Conservation (phyloP, 1,284 basidiomycete genomes). For the Cutaneotrichosporon sp. region DNA sequence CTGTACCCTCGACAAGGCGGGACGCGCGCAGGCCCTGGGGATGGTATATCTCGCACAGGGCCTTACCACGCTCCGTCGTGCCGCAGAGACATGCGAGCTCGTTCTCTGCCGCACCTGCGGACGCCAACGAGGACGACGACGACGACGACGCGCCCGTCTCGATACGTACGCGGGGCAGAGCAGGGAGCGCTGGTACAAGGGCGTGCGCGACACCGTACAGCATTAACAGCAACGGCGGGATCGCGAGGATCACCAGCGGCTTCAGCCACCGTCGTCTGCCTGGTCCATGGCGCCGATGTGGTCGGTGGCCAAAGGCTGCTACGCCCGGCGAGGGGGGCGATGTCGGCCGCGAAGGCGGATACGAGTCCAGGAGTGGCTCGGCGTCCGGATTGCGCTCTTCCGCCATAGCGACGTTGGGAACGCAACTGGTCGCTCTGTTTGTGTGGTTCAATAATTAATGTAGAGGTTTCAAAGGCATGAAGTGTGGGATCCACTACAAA, state of each 20-base stretch:
- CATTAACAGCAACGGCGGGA: constrained; percentile 32
- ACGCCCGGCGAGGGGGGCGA: not conserved
- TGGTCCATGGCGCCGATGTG: not conserved
- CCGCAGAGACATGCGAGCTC: constrained; percentile 29
- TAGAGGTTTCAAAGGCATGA: too few relatives aligned
- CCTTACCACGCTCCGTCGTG: constrained; percentile 25
- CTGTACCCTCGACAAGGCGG: constrained; percentile 32
- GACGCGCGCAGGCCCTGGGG: constrained; percentile 28
- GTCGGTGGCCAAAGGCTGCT: not conserved
- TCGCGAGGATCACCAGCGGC: constrained; percentile 23
- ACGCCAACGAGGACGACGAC: not conserved
- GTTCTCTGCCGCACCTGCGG: not conserved
- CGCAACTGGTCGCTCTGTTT: not conserved
- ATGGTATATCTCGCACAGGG: constrained; percentile 39
- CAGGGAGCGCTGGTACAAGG: constrained; percentile 36
- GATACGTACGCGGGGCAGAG: constrained; percentile 35
- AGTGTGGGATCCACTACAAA: too few relatives aligned
- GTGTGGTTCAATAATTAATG: too few relatives aligned
- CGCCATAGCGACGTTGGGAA: not conserved
- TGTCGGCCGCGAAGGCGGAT: not conserved
- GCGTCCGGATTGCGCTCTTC: too few relatives aligned
- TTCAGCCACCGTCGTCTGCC: constrained; percentile 19
- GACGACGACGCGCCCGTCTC: constrained; percentile 4
- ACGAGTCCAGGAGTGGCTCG: not conserved
- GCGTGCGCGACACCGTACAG: constrained; percentile 36